Conservation (phyloP, 768 basidiomycete species). For the Lepiota brunneoincarnata region DNA sequence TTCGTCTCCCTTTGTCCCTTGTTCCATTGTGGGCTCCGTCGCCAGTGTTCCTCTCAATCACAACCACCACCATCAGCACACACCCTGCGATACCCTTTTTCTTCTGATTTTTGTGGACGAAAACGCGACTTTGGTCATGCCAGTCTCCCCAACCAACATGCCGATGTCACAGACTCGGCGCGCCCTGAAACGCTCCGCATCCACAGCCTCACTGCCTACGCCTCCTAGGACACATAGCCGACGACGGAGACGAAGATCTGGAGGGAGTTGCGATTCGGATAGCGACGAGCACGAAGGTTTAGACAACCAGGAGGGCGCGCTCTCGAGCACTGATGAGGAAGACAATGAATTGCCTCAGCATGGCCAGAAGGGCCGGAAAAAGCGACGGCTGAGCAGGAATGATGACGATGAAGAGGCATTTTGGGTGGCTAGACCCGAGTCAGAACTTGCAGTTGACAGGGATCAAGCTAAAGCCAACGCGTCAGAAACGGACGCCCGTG, state of each 20-base stretch:
- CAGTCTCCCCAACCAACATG: conserved; percentile 11
- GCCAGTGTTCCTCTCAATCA: not conserved
- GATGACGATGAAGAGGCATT: conserved; percentile 53
- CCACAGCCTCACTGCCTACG: conserved; percentile 62
- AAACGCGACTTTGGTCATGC: conserved; percentile 7
- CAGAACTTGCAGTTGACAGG: conserved; percentile 15
- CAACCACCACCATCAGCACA: conserved; percentile 4
- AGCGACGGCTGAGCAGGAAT: conserved; percentile 31
- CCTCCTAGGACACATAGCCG: conserved; percentile 60
- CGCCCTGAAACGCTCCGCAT: conserved; percentile 61
- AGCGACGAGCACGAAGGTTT: conserved; percentile 32
- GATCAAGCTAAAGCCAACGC: conserved; percentile 10
- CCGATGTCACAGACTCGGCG: conserved; percentile 28
- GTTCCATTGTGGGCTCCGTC: conserved; percentile 7
- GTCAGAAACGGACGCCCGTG: conserved; percentile 9
- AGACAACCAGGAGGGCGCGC: not conserved
- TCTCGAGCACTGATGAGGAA: conserved; percentile 33
- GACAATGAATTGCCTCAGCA: conserved; percentile 15
- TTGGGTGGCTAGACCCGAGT: conserved; percentile 37
- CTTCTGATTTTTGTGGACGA: not conserved
- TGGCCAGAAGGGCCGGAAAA: conserved; percentile 33
- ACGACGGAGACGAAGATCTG: conserved; percentile 39
- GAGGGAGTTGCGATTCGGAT: conserved; percentile 45
- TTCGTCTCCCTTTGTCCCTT: conserved; percentile 8
- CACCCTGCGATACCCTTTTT: not conserved